phyloP scores from a whole-genome alignment of 116 monocot genomes.

The Cymodocea nodosa region DNA sequence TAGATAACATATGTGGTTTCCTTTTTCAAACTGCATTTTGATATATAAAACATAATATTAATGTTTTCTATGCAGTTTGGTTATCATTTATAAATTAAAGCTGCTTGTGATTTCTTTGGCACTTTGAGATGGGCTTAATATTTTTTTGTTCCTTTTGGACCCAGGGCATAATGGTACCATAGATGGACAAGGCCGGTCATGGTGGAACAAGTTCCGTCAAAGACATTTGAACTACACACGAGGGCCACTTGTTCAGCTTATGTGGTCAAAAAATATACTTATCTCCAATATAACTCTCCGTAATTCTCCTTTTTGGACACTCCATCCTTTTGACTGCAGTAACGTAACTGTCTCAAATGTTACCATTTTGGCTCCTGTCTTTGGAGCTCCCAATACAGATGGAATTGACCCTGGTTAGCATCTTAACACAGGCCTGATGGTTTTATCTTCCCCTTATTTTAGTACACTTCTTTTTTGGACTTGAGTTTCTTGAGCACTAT shows the following conservation, averaged over 20 bases:
- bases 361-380: conserved; percentile 84
- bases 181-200: conserved; percentile 76
- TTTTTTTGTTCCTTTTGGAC: conserved; percentile 1
- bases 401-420: conserved; percentile 84
- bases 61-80: background rate
- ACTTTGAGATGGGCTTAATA: background rate
- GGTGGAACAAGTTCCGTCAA: conserved; percentile 64
- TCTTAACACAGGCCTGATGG: too few species aligned
- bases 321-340: conserved; percentile 88
- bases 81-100: too few species aligned
- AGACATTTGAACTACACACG: conserved; percentile 74
- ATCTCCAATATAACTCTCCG: conserved; percentile 85
- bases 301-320: conserved; percentile 94
- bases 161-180: conserved; percentile 93
- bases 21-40: too few species aligned
- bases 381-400: conserved; percentile 82
- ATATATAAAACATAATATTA: too few species aligned
- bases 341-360: conserved; percentile 79
- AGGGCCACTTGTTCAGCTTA: conserved; percentile 80
- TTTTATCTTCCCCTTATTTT: too few species aligned
- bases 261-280: conserved; percentile 74
- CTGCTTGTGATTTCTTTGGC: too few species aligned
- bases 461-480: too few species aligned
- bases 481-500: too few species aligned
- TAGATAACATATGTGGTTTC: too few species aligned